These are phyloP conservation scores for Chenopodium berlandieri DNA, from an alignment of 148 eudicot genomes.

Conservation along the genomic window DNA sequence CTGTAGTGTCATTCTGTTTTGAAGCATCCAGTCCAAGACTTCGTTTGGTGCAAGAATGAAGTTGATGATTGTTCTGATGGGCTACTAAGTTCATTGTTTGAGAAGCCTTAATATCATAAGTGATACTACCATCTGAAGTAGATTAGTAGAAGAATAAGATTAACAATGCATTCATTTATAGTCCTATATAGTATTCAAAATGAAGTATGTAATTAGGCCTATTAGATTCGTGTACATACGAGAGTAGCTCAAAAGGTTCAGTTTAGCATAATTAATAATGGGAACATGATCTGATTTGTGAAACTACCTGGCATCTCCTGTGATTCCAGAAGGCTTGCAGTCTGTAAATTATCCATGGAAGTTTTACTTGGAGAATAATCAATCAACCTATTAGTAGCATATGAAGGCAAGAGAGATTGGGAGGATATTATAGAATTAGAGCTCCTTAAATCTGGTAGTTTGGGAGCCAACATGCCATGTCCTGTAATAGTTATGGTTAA, in stretches of 20 bases:
- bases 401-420: neutral
- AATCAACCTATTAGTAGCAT: slow-evolving; percentile 15
- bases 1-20: neutral
- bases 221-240: neutral
- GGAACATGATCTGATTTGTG: too few relatives aligned
- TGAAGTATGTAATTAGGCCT: neutral
- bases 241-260: too few relatives aligned
- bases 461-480: neutral
- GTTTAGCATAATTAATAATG: too few relatives aligned
- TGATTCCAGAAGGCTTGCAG: slow-evolving; percentile 10
- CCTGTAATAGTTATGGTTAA: slow-evolving; percentile 25
- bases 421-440: neutral
- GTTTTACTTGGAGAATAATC: slow-evolving; percentile 16
- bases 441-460: neutral
- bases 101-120: neutral
- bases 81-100: neutral
- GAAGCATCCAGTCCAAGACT: neutral
- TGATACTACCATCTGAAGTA: neutral
- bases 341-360: neutral
- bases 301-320: slow-evolving; percentile 18
- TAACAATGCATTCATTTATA: neutral
- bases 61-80: neutral
- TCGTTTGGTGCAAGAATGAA: neutral
- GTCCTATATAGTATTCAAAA: neutral
- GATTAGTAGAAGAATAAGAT: slow-evolving; percentile 12